Evolutionary conservation across 164 flowering plant genomes (phyloP), one percentile per base, ranked within the genome.

Genomic region (Pachysandra terminalis): DNA sequence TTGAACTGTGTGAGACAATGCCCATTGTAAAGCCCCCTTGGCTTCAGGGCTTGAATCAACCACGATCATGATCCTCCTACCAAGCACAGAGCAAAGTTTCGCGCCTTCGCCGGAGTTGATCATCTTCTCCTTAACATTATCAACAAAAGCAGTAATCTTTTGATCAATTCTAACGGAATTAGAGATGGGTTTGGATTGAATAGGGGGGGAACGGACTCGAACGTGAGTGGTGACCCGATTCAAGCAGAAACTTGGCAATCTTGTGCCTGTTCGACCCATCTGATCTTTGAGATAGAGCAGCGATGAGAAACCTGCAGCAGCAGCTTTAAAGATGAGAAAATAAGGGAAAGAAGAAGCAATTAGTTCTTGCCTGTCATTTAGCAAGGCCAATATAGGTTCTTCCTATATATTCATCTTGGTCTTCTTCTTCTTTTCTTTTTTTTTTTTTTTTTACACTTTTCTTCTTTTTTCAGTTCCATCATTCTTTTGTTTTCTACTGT

Each of bases 1-100:
- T 66, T 89, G 96, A 48, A 88, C 88, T 22, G 92, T 78, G 61
- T 91, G 96, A 24, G 92, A 72, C 23, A 93, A 82, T 2, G 96
- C 88, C 98, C 98, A 93, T 49, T 84, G 92, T 10, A 91, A 21
- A 21, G 98, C 97, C 65, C 78, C 79, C 77, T 87, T 87, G 5
- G 94, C 90, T 71, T 89, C 92, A 25, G 61, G 13, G 58, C 86
- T 85, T 0, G 91, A 82, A 77, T 93, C 96, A 25, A 89, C 86
- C 52, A 93, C 96, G 25, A 93, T 79, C 97, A 91, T 85, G 59
- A 93, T 79, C 66, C 71, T 87, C 80, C 88, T 78, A 12, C 93
- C 89, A 19, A 52, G 40, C 12, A 53, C 68, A 3, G 27, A 19
- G 67, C 66, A 67, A 2, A 75, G 55, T 56, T 71, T 71, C 63